phyloP scores from a whole-genome alignment of 2,329 filamentous ascomycete species.

The Aspergillus sp. region DNA sequence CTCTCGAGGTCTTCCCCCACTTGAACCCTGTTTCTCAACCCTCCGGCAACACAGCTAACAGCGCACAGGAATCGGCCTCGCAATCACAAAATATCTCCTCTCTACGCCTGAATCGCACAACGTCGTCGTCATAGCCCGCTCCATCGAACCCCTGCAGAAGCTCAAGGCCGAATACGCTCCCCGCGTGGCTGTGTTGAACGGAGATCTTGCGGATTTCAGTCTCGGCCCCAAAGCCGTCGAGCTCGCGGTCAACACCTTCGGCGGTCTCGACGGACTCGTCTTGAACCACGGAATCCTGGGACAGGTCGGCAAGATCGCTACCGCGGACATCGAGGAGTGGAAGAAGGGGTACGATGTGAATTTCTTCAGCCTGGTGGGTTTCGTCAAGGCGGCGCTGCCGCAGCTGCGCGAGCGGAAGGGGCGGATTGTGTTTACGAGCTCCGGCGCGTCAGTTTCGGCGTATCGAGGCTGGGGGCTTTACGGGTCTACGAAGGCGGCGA shows the following conservation, averaged over 20 bases:
- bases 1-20: constrained; percentile 56
- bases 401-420: constrained; percentile 40
- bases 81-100: constrained; percentile 65
- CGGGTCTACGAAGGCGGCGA: constrained; percentile 42
- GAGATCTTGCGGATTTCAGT: constrained; percentile 60
- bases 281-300: constrained; percentile 84
- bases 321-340: constrained; percentile 75
- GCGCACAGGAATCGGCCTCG: constrained; percentile 62
- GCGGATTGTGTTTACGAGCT: constrained; percentile 43
- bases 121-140: constrained; percentile 63
- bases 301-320: constrained; percentile 72
- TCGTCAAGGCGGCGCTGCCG: constrained; percentile 55
- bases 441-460: constrained; percentile 37
- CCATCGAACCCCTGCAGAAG: constrained; percentile 56
- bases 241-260: constrained; percentile 69
- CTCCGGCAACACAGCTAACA: not conserved
- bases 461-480: constrained; percentile 44
- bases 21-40: not conserved
- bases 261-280: constrained; percentile 77
- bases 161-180: constrained; percentile 59
- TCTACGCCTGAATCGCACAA: constrained; percentile 54
- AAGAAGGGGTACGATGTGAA: constrained; percentile 78
- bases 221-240: constrained; percentile 66
- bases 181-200: constrained; percentile 60
- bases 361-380: constrained; percentile 78